phyloP scores from a whole-genome alignment of 2,329 filamentous ascomycete genomes.

The Scolecobasidium constrictum region DNA sequence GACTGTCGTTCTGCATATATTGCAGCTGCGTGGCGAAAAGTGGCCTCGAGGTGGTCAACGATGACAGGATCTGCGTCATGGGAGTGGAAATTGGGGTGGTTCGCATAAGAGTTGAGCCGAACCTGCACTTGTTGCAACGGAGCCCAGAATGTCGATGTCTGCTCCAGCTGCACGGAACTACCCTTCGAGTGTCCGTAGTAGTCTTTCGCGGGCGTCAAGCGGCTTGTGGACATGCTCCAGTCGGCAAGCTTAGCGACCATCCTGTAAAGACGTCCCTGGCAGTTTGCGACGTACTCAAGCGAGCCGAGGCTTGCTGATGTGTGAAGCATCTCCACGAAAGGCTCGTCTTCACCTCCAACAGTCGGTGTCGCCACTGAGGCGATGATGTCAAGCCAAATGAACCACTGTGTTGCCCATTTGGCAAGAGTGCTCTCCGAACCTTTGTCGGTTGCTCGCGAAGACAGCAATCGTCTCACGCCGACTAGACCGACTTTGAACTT shows the following conservation, averaged over 20 bases:
- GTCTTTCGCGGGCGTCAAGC: constrained; percentile 18
- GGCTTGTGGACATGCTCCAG: constrained; percentile 16
- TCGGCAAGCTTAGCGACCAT: constrained; percentile 68
- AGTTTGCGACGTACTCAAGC: constrained; percentile 77
- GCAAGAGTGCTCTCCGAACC: constrained; percentile 49
- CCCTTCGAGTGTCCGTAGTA: constrained; percentile 29
- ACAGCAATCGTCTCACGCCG: constrained; percentile 81
- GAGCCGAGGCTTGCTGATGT: constrained; percentile 59
- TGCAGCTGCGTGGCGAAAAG: constrained; percentile 79
- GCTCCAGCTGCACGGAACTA: constrained; percentile 44
- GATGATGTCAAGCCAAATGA: constrained; percentile 91
- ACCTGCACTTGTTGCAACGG: constrained; percentile 76
- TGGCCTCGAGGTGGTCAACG: constrained; percentile 66
- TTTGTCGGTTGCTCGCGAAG: constrained; percentile 53
- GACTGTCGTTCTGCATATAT: constrained; percentile 85
- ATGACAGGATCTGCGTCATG: constrained; percentile 5
- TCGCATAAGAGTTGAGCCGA: constrained; percentile 58
- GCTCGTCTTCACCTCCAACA: too few species aligned
- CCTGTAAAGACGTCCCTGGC: constrained; percentile 78
- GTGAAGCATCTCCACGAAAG: constrained; percentile 54
- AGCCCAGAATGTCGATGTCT: constrained; percentile 54
- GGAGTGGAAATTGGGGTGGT: neutral
- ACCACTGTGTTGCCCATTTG: constrained; percentile 84
- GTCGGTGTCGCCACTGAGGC: too few species aligned
- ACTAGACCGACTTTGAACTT: constrained; percentile 92